Conservation (phyloP, 106 monocot species). For the Triglochin maritima region DNA sequence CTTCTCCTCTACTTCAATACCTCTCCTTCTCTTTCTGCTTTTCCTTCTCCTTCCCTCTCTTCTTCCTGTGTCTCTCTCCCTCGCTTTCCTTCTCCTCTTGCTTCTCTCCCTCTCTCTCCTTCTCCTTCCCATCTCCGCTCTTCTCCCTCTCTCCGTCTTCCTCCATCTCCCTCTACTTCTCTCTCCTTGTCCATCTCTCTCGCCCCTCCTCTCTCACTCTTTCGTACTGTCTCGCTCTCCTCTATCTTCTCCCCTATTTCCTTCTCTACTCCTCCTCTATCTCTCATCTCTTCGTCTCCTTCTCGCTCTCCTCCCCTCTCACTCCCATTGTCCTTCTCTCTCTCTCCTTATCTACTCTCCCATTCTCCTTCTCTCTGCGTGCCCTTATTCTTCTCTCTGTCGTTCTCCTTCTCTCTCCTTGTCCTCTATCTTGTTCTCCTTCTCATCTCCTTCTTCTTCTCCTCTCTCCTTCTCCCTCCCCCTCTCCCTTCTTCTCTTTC, state of each 20-base stretch:
- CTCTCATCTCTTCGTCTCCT: background rate
- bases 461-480: background rate
- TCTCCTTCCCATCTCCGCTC: background rate
- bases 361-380: too few relatives aligned
- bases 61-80: too few relatives aligned
- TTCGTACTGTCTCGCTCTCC: background rate
- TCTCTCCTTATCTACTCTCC: too few relatives aligned
- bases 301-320: background rate
- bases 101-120: background rate
- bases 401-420: too few relatives aligned
- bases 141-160: too few relatives aligned
- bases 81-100: too few relatives aligned
- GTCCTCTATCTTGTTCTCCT: background rate
- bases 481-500: background rate
- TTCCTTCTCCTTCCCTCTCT: background rate
- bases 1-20: background rate
- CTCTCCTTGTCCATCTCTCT: too few relatives aligned
- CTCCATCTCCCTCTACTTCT: too few relatives aligned
- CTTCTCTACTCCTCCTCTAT: background rate
- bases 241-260: background rate
- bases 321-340: too few relatives aligned
- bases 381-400: too few relatives aligned
- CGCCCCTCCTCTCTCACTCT: background rate
- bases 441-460: background rate
- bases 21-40: background rate